Conservation (phyloP, 768 basidiomycete genomes). For the Holtermannia corniformis region DNA sequence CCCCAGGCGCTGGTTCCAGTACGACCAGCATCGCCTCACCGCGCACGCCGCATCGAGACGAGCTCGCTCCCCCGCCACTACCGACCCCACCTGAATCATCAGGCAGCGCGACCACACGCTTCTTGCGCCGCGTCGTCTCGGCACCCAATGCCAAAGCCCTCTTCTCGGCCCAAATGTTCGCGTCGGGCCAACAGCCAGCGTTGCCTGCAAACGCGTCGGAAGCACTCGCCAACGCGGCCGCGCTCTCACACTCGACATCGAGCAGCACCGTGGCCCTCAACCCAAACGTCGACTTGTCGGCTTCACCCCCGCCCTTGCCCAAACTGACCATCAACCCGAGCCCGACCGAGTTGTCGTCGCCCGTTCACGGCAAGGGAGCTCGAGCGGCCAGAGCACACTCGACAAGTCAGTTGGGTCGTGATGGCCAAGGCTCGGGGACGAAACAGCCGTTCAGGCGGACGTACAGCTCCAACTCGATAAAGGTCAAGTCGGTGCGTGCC, state of each 20-base stretch:
- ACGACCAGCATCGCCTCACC: constrained; percentile 18
- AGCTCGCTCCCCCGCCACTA: constrained; percentile 1
- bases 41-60: constrained; percentile 16
- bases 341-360: constrained; percentile 18
- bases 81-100: constrained; percentile 6
- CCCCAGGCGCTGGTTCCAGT: constrained; percentile 7
- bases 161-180: constrained; percentile 46
- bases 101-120: constrained; percentile 55
- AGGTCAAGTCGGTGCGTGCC: constrained; percentile 65
- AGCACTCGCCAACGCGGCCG: not conserved
- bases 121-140: constrained; percentile 89
- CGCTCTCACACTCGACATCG: not conserved
- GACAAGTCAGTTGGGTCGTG: constrained; percentile 5
- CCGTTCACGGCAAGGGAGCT: constrained; percentile 22
- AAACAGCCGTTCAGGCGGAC: constrained; percentile 68
- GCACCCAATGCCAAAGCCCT: constrained; percentile 93
- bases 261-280: not conserved
- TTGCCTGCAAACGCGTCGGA: not conserved
- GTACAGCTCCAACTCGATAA: constrained; percentile 96
- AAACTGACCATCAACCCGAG: constrained; percentile 46
- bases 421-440: constrained; percentile 46
- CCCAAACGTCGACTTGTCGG: not conserved
- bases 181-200: not conserved
- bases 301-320: constrained; percentile 42
- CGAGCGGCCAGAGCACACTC: constrained; percentile 14